A percentile compares a stretch with the other conserved stretches of the same genome.
Evolutionary conservation across 2,329 filamentous ascomycete genomes (phyloP).

Genomic region (Nothophaeocryptopus gaeumannii): DNA sequence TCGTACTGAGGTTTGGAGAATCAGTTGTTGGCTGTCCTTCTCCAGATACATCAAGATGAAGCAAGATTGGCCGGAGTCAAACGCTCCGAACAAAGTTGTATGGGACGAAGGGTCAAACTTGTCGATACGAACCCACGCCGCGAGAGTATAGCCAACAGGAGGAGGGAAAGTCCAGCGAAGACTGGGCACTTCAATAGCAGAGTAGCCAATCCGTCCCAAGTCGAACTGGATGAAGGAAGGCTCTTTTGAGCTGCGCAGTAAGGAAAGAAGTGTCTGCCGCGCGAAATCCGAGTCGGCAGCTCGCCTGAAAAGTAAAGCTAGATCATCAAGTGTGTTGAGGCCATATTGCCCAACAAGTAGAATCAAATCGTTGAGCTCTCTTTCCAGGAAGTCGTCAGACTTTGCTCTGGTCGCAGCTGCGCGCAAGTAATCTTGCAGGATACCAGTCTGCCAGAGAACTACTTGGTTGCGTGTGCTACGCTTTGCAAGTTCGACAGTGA

Average conservation of each 20-base stretch:
- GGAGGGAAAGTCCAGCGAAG: conserved; percentile 84
- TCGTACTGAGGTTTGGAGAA: conserved; percentile 90
- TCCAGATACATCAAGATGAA: conserved; percentile 93
- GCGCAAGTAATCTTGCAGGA: conserved; percentile 12
- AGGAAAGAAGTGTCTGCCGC: conserved; percentile 69
- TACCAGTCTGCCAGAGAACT: conserved; percentile 27
- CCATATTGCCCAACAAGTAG: conserved; percentile 71
- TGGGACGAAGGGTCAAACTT: conserved; percentile 79
- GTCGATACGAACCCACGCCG: conserved; percentile 85
- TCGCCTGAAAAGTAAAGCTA: conserved; percentile 67
- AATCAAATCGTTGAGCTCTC: conserved; percentile 5
- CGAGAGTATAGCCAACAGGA: conserved; percentile 79
- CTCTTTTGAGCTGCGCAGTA: conserved; percentile 69
- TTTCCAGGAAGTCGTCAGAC: too few species aligned
- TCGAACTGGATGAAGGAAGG: conserved; percentile 94
- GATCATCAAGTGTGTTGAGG: conserved; percentile 76
- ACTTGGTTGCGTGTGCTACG: conserved; percentile 18
- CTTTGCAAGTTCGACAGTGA: too few species aligned
- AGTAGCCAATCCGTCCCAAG: conserved; percentile 79
- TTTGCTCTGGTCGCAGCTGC: too few species aligned
- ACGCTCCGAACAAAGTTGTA: conserved; percentile 93
- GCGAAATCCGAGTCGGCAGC: conserved; percentile 52
- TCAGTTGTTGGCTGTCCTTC: conserved; percentile 88
- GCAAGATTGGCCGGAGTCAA: conserved; percentile 86
- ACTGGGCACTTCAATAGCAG: conserved; percentile 85